These are phyloP conservation scores for Asterophora lycoperdoides DNA, from an alignment of 768 basidiomycete species.

Conservation along the genomic window DNA sequence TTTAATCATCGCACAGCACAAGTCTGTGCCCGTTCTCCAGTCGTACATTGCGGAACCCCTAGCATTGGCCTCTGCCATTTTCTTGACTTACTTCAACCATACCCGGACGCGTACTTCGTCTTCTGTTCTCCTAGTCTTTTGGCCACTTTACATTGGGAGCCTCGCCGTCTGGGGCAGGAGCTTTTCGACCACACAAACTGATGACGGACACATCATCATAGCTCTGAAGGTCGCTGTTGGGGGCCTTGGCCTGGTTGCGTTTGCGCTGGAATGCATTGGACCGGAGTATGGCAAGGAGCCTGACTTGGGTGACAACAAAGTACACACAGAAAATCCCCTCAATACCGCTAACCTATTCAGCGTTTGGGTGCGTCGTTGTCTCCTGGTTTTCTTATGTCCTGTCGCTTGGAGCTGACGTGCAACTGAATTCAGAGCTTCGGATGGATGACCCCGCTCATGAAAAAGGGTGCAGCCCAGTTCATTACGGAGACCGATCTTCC, in stretches of 20 bases:
- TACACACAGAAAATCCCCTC: constrained; percentile 59
- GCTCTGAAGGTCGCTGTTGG: constrained; percentile 40
- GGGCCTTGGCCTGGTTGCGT: constrained; percentile 48
- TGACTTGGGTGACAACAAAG: constrained; percentile 30
- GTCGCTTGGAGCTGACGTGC: neutral
- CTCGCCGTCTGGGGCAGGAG: constrained; percentile 62
- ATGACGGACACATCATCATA: constrained; percentile 33
- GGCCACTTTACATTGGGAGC: constrained; percentile 60
- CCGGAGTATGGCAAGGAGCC: constrained; percentile 44
- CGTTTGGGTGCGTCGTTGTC: constrained; percentile 45
- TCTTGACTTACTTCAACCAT: constrained; percentile 66
- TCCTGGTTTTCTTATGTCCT: no score
- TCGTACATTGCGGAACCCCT: constrained; percentile 57
- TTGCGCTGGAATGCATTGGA: constrained; percentile 65
- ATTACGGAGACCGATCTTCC: constrained; percentile 89
- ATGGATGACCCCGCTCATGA: constrained; percentile 84
- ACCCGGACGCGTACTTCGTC: constrained; percentile 67
- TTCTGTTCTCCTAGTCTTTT: constrained; percentile 72
- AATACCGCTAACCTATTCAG: constrained; percentile 79
- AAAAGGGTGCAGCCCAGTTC: constrained; percentile 56
- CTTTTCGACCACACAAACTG: constrained; percentile 26
- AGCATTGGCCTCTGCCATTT: constrained; percentile 42
- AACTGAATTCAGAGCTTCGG: constrained; percentile 51
- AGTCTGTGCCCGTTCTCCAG: constrained; percentile 40
- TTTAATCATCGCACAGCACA: constrained; percentile 32